Percentiles rank a stretch among this genome's conserved stretches.
These are phyloP conservation scores for Ophiorrhiza pumila DNA, from an alignment of 257 asterid species.

Conservation along the genomic window DNA sequence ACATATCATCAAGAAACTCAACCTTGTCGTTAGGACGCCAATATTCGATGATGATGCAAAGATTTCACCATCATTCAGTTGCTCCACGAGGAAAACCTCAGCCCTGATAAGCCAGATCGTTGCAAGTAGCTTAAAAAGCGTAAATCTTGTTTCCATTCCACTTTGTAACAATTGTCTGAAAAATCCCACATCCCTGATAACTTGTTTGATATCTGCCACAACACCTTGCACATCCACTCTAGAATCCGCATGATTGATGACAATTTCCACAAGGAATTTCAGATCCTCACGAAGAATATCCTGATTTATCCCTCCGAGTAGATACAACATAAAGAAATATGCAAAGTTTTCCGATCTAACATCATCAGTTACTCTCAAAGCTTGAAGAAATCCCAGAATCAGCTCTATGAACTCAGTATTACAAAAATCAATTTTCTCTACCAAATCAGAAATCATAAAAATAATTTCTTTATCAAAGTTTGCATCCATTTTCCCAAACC, in stretches of 20 bases:
- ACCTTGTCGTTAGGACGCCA: not conserved
- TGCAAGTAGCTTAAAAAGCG: not conserved
- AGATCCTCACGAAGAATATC: not conserved
- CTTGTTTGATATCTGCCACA: not conserved
- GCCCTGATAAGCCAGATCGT: not conserved
- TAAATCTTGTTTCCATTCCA: not conserved
- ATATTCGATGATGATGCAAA: not conserved
- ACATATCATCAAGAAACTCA: not conserved
- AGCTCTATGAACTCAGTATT: not conserved
- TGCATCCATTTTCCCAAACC: not conserved
- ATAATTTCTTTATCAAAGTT: not conserved
- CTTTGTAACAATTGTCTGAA: not conserved
- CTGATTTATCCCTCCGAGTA: not conserved
- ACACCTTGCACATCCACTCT: not conserved
- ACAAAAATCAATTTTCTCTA: not conserved
- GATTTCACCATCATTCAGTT: not conserved
- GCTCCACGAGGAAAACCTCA: not conserved
- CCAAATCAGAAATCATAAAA: not conserved
- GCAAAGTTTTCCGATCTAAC: too few relatives aligned
- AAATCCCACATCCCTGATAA: not conserved
- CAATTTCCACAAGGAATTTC: not conserved
- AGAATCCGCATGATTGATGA: too few relatives aligned
- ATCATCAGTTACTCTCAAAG: not conserved
- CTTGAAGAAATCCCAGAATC: not conserved
- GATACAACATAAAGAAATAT: not conserved